Conservation (phyloP, 2,329 filamentous ascomycete genomes). For the Fusarium keratoplasticum region DNA sequence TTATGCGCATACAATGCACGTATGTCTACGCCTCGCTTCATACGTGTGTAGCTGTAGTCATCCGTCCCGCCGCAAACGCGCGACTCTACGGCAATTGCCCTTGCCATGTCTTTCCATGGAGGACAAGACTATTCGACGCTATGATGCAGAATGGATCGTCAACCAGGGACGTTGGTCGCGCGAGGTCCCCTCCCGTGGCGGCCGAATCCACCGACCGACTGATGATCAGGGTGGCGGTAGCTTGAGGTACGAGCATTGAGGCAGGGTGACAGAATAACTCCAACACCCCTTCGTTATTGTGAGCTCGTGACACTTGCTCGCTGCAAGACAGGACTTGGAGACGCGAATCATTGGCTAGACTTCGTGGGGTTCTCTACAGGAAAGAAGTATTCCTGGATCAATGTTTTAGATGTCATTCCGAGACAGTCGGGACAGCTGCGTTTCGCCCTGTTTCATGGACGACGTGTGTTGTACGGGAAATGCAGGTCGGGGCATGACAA, state of each 20-base stretch:
- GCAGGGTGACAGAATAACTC: slow-evolving; percentile 19
- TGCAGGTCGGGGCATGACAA: slow-evolving; percentile 14
- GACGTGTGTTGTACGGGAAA: background rate
- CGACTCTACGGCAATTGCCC: slow-evolving; percentile 3
- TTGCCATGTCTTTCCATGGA: background rate
- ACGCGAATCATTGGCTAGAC: slow-evolving; percentile 26
- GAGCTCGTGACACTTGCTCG: background rate
- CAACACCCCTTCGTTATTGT: background rate
- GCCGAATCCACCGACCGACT: slow-evolving; percentile 24
- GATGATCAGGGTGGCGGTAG: slow-evolving; percentile 36
- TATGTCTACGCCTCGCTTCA: background rate
- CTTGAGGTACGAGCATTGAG: slow-evolving; percentile 7
- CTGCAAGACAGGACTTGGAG: background rate
- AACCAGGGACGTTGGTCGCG: slow-evolving; percentile 24
- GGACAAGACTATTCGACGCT: background rate
- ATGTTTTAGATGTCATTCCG: slow-evolving; percentile 8
- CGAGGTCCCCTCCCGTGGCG: slow-evolving; percentile 10
- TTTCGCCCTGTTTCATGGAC: slow-evolving; percentile 33
- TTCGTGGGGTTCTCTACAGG: slow-evolving; percentile 14
- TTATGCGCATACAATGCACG: background rate
- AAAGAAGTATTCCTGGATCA: background rate
- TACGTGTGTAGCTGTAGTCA: background rate
- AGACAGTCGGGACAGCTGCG: slow-evolving; percentile 7
- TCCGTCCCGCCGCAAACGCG: background rate
- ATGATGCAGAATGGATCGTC: slow-evolving; percentile 35